Evolutionary conservation across 169 alveolate species (phyloP).

Genomic region (Plasmodium cynomolgi): DNA sequence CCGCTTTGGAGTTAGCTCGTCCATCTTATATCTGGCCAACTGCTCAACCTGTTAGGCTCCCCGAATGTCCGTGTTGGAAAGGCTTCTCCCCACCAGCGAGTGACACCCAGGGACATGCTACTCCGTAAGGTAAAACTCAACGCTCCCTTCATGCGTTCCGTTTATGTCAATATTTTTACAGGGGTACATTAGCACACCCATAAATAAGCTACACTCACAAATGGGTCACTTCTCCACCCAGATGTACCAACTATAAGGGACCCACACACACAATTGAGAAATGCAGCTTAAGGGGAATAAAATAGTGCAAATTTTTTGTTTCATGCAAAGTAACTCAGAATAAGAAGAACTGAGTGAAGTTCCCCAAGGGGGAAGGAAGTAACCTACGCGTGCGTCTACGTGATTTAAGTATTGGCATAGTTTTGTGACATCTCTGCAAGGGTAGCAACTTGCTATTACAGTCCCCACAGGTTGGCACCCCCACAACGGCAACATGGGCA

Average conservation of each 20-base stretch:
- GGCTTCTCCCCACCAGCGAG: not conserved
- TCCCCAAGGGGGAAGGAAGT: not conserved
- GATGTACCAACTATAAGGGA: not conserved
- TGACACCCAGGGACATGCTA: not conserved
- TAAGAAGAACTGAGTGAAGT: not conserved
- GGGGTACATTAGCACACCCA: not conserved
- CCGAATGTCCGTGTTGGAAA: not conserved
- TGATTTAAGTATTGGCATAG: not conserved
- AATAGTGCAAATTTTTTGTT: too few species aligned
- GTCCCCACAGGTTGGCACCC: not conserved
- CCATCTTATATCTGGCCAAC: not conserved
- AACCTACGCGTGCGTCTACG: not conserved
- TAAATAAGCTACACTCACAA: not conserved
- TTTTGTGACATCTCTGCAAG: not conserved
- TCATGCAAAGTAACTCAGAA: not conserved
- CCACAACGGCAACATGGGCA: not conserved
- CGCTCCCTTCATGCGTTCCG: not conserved
- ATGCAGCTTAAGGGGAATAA: not conserved
- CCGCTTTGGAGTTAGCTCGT: not conserved
- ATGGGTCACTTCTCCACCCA: not conserved
- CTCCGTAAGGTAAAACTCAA: not conserved
- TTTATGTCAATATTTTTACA: not conserved
- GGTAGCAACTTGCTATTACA: not conserved
- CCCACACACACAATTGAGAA: not conserved
- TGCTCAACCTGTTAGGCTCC: not conserved